Evolutionary conservation across 768 basidiomycete genomes (phyloP), one percentile per base, ranked within the genome.

Genomic region (Terana coerulea): DNA sequence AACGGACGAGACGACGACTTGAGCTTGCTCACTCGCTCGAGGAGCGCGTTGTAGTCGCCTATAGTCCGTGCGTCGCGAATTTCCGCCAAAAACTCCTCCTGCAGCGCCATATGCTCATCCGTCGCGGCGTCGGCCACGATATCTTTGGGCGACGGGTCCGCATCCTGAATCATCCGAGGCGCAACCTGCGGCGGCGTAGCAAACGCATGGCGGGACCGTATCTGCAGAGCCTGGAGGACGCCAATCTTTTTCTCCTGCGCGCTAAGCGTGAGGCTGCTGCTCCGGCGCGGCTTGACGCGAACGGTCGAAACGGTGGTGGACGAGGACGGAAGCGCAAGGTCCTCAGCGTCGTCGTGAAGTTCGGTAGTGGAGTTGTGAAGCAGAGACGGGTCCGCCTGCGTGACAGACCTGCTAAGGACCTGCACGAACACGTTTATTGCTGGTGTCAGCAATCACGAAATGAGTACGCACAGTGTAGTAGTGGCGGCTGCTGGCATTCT

Each of bases 351-450:
- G 51, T 91, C 86, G 34, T 70, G 36, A 12, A 39, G 65, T 58
- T 80, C 64, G 31, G 71, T 58, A 1, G 69, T 59, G 12, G 72
- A 71, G 1, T 56, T n/a, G 34, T 79, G 72, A 1, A 78, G 73
- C 7, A 80, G 74, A 1, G 81, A 71, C 1, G 80, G 71, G 57
- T 84, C 86, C 10, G 83, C 87, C 46, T 90, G 88, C 1, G 86
- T 84, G 17, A 88, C 76, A 44, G 86, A 76, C 42, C 90, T 80
- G 9, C 82, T 84, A 1, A 83, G 77, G 29, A 79, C 80, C 88
- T 89, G 62, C 17, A 52, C 37, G 33, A 24, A n/a, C n/a, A n/a
- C n/a, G n/a, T n/a, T n/a, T n/a, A n/a, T n/a, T n/a, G n/a, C 14
- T 25, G 7, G 9, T 47, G 24, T 14, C 15, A 40, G 26, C 12